Evolutionary conservation across 768 basidiomycete species (phyloP).

Genomic region (Termitomyces titanicus): DNA sequence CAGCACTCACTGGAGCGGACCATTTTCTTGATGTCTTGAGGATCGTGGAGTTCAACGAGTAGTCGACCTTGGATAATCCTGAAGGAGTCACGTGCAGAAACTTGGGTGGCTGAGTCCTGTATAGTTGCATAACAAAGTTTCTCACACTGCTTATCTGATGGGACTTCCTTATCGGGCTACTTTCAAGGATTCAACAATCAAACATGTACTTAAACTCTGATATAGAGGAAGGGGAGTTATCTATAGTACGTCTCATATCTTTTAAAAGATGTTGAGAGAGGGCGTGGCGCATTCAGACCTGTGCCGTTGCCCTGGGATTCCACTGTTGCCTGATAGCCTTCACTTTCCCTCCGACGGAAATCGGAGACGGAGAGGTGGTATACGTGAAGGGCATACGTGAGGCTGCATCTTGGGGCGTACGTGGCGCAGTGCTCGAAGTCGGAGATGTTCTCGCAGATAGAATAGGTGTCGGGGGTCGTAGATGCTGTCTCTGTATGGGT

Average conservation of each 20-base stretch:
- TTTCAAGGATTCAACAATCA: background rate
- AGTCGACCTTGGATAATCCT: constrained; percentile 18
- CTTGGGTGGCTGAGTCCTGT: constrained; percentile 53
- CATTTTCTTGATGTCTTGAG: constrained; percentile 70
- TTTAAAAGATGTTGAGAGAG: background rate
- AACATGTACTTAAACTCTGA: background rate
- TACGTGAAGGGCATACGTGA: constrained; percentile 23
- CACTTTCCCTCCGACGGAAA: constrained; percentile 38
- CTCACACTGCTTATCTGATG: constrained; percentile 18
- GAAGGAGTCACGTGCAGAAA: constrained; percentile 29
- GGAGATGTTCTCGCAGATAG: constrained; percentile 51
- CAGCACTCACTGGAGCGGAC: constrained; percentile 65
- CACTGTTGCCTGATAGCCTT: constrained; percentile 53
- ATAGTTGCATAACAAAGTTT: constrained; percentile 39
- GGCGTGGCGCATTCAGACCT: constrained; percentile 24
- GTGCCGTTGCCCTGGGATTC: constrained; percentile 36
- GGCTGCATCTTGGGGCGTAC: constrained; percentile 40
- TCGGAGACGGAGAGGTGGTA: constrained; percentile 25
- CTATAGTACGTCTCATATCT: background rate
- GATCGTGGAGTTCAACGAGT: constrained; percentile 29
- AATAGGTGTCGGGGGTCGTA: constrained; percentile 36
- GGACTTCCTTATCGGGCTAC: background rate
- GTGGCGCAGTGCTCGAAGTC: constrained; percentile 42
- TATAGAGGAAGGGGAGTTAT: background rate
- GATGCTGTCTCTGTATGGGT: constrained; percentile 21